A percentile compares a stretch with the other conserved stretches of the same genome.
Evolutionary conservation across 2,329 filamentous ascomycete genomes (phyloP).

Genomic region (Beauveria australis): DNA sequence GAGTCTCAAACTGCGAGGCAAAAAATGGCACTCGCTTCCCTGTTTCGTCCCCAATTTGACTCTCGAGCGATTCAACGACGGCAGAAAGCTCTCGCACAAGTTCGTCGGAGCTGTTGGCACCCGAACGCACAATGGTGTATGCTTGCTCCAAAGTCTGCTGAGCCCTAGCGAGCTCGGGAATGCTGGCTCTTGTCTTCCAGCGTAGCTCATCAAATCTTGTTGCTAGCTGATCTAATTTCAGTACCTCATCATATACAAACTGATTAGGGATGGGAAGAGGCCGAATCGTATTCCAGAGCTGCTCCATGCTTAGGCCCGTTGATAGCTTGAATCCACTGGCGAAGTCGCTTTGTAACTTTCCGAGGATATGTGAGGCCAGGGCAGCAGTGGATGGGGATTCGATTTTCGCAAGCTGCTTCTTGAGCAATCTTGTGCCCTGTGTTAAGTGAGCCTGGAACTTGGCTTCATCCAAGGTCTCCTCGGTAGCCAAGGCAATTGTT

Average conservation of each 20-base stretch:
- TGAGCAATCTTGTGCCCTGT: conserved; percentile 38
- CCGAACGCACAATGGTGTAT: conserved; percentile 43
- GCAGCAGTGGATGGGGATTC: conserved; percentile 21
- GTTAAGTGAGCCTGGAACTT: conserved; percentile 55
- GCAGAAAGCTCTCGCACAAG: conserved; percentile 41
- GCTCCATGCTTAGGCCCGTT: conserved; percentile 73
- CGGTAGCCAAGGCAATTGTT: conserved; percentile 40
- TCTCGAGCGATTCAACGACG: conserved; percentile 46
- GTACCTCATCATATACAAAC: conserved; percentile 35
- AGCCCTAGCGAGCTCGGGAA: conserved; percentile 44
- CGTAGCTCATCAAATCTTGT: conserved; percentile 51
- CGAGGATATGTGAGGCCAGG: conserved; percentile 32
- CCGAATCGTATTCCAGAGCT: conserved; percentile 65
- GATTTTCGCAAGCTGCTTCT: conserved; percentile 21
- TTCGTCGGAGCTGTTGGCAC: conserved; percentile 31
- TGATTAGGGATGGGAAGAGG: conserved; percentile 48
- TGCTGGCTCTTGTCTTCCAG: conserved; percentile 47
- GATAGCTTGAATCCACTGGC: conserved; percentile 61
- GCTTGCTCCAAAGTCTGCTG: conserved; percentile 47
- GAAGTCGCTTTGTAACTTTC: conserved; percentile 48
- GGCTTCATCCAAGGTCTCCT: conserved; percentile 48
- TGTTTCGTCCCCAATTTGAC: conserved; percentile 33
- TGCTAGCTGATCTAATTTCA: conserved; percentile 48
- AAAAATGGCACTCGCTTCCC: conserved; percentile 41
- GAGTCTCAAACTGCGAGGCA: conserved; percentile 44